Evolutionary conservation across 352 stramenopile genomes (phyloP).

Genomic region (Phytophthora europaea): DNA sequence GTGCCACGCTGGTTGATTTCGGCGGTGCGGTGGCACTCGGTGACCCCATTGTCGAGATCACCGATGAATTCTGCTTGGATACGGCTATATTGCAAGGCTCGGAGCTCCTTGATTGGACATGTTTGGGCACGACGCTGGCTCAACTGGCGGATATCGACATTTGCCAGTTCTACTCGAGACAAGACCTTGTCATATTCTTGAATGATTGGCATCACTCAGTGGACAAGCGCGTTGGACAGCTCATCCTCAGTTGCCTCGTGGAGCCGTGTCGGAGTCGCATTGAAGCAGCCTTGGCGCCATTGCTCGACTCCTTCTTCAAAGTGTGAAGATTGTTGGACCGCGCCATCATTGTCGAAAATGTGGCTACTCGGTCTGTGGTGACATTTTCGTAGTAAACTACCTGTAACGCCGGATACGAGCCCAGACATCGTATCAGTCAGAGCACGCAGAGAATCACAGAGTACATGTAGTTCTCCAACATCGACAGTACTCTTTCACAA

Average conservation of each 20-base stretch:
- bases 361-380: too few relatives aligned
- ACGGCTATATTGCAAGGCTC: neutral
- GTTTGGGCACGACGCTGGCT: constrained; percentile 12
- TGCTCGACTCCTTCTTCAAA: neutral
- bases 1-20: constrained; percentile 1
- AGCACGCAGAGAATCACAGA: too few relatives aligned
- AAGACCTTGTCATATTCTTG: neutral
- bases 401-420: too few relatives aligned
- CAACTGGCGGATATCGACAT: constrained; percentile 12
- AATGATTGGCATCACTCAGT: neutral
- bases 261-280: neutral
- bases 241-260: constrained; percentile 3
- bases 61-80: constrained; percentile 3
- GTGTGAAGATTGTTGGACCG: too few relatives aligned
- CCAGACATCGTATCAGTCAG: too few relatives aligned
- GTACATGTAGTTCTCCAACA: too few relatives aligned
- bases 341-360: too few relatives aligned
- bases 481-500: too few relatives aligned
- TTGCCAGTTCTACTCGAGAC: neutral
- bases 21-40: neutral
- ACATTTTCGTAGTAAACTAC: too few relatives aligned
- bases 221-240: neutral
- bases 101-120: constrained; percentile 2
- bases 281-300: neutral
- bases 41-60: constrained; percentile 3